Conservation (phyloP, 1,139 yeast species). For the Taphrina sp. region DNA sequence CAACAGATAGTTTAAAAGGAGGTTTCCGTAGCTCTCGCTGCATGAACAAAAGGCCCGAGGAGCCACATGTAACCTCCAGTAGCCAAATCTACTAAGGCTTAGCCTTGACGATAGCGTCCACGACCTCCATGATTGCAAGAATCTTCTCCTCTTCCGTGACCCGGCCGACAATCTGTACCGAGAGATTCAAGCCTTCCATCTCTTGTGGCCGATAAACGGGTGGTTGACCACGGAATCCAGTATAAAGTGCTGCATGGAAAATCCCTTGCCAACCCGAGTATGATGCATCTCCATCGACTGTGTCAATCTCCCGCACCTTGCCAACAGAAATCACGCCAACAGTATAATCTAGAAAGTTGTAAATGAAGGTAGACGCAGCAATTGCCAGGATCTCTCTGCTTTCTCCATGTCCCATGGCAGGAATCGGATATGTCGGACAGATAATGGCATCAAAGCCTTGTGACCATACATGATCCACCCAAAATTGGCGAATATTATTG, state of each 20-base stretch:
- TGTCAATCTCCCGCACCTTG: conserved; percentile 49
- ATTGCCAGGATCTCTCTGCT: conserved; percentile 45
- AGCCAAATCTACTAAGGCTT: no score
- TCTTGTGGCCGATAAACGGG: conserved; percentile 55
- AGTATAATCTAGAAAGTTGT: conserved; percentile 57
- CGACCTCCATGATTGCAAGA: conserved; percentile 48
- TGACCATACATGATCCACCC: conserved; percentile 21
- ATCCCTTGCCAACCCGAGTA: conserved; percentile 45
- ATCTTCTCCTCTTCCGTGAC: conserved; percentile 64
- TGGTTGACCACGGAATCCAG: conserved; percentile 47
- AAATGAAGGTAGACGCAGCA: conserved; percentile 53
- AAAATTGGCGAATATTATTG: conserved; percentile 42
- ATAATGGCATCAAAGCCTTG: conserved; percentile 32
- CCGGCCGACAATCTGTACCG: conserved; percentile 61
- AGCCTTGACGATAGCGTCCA: no score
- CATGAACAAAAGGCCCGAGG: no score
- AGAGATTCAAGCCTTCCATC: conserved; percentile 64
- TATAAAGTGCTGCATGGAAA: conserved; percentile 45
- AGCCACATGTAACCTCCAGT: no score
- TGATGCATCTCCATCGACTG: conserved; percentile 46
- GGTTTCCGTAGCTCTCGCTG: no score
- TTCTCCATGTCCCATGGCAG: conserved; percentile 35
- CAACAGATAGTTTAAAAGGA: no score
- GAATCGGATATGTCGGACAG: conserved; percentile 35
- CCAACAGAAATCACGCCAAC: conserved; percentile 59